phyloP scores from a whole-genome alignment of 768 basidiomycete genomes.

The Lepiota subincarnata region DNA sequence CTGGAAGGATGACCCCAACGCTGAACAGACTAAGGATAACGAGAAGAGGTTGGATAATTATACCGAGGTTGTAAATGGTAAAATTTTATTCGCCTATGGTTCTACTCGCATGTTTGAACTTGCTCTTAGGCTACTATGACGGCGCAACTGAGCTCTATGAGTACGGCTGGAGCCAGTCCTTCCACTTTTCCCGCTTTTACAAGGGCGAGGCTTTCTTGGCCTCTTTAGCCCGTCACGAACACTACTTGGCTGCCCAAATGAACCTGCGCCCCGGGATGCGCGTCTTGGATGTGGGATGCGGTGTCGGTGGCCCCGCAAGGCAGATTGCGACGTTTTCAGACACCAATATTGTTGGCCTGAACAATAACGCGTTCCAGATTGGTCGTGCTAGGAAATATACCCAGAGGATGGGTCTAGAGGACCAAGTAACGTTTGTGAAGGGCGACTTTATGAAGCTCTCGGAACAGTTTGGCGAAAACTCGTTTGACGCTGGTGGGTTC shows the following conservation, averaged over 20 bases:
- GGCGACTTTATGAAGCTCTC: conserved; percentile 96
- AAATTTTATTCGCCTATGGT: conserved; percentile 18
- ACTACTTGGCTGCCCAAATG: conserved; percentile 92
- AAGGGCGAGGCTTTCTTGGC: conserved; percentile 78
- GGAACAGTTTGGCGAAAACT: conserved; percentile 88
- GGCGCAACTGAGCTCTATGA: conserved; percentile 95
- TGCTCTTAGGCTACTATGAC: conserved; percentile 81
- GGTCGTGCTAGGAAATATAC: conserved; percentile 84
- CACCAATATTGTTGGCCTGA: conserved; percentile 77
- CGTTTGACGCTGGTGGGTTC: conserved; percentile 86
- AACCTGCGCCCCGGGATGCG: conserved; percentile 83
- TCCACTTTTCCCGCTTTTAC: conserved; percentile 98
- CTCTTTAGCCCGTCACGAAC: conserved; percentile 89
- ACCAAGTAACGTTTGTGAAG: conserved; percentile 78
- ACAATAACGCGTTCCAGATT: conserved; percentile 97
- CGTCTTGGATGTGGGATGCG: conserved; percentile 97
- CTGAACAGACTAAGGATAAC: conserved; percentile 64
- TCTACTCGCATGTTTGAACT: not conserved
- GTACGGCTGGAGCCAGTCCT: conserved; percentile 86
- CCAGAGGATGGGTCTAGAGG: conserved; percentile 64
- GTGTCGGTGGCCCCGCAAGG: conserved; percentile 95
- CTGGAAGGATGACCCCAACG: conserved; percentile 80
- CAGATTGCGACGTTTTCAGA: conserved; percentile 93
- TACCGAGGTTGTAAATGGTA: conserved; percentile 92
- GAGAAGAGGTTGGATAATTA: conserved; percentile 77